Conservation (phyloP, 768 basidiomycete species). For the Collybiopsis luxurians region DNA sequence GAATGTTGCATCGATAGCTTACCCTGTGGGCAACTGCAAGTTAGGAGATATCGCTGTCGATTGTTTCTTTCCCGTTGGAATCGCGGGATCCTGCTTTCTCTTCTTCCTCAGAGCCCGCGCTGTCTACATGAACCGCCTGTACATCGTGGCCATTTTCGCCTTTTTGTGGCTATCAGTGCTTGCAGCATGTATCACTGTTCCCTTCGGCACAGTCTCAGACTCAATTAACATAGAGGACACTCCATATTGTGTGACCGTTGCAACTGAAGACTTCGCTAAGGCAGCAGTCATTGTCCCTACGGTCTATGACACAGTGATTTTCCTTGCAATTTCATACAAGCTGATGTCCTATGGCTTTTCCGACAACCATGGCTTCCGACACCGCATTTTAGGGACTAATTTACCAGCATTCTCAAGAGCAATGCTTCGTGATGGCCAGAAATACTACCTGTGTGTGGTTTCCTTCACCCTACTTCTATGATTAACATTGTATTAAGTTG, state of each 20-base stretch:
- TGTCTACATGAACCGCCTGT: constrained; percentile 21
- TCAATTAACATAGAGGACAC: constrained; percentile 29
- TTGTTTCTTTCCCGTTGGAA: constrained; percentile 9
- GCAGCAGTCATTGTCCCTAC: constrained; percentile 24
- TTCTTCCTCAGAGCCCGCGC: constrained; percentile 38
- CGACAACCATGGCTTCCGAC: constrained; percentile 11
- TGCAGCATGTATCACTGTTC: constrained; percentile 20
- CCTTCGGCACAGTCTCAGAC: constrained; percentile 17
- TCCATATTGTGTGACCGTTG: constrained; percentile 24
- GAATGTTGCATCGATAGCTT: too few species aligned
- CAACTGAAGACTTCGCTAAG: constrained; percentile 20
- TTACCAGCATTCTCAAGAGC: constrained; percentile 30
- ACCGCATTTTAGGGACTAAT: constrained; percentile 18
- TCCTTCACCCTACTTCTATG: too few species aligned
- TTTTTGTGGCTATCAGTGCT: constrained; percentile 29
- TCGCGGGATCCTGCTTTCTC: constrained; percentile 13
- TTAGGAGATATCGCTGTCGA: background rate
- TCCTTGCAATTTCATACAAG: constrained; percentile 29
- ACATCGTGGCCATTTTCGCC: constrained; percentile 21
- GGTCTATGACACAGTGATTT: constrained; percentile 31
- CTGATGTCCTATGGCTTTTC: constrained; percentile 18
- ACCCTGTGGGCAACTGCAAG: too few species aligned
- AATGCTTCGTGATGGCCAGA: constrained; percentile 28
- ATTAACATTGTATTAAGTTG: too few species aligned
- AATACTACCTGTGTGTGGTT: too few species aligned